phyloP scores from a whole-genome alignment of 1,139 yeast genomes.

The Debaryomyces subglobosus region DNA sequence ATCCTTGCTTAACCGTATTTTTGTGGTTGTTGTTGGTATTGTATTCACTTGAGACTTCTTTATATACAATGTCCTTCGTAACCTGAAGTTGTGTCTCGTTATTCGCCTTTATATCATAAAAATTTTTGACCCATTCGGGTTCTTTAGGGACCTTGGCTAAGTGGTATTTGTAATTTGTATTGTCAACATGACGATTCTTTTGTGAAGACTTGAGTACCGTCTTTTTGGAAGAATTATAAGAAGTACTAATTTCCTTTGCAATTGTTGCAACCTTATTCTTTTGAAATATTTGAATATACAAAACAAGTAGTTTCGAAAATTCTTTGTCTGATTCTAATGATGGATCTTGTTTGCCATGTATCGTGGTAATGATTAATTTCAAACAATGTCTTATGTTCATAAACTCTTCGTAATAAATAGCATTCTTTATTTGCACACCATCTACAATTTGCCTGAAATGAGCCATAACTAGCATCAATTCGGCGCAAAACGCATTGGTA shows the following conservation, averaged over 20 bases:
- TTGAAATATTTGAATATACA: constrained; percentile 4
- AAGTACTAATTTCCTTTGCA: background rate
- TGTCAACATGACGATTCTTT: constrained; percentile 4
- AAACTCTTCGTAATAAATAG: background rate
- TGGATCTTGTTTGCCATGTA: background rate
- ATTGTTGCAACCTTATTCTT: constrained; percentile 1
- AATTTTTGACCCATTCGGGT: constrained; percentile 14
- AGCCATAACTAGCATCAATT: constrained; percentile 3
- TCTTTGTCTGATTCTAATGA: background rate
- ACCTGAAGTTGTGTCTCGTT: background rate
- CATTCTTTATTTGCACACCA: background rate
- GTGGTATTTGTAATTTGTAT: constrained; percentile 11
- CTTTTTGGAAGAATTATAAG: constrained; percentile 4
- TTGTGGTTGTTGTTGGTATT: background rate
- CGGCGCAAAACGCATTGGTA: constrained; percentile 4
- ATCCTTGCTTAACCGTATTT: background rate
- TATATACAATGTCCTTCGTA: background rate
- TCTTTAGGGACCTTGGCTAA: constrained; percentile 9
- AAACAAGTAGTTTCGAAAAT: constrained; percentile 1
- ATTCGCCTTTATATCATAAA: constrained; percentile 6
- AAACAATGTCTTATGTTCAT: constrained; percentile 3
- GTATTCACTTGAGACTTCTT: background rate
- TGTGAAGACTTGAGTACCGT: constrained; percentile 10
- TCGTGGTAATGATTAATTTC: background rate
- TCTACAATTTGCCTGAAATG: background rate